Base-by-base conservation (phyloP, 345 rosid genomes). In the Clausena lansium region DNA sequence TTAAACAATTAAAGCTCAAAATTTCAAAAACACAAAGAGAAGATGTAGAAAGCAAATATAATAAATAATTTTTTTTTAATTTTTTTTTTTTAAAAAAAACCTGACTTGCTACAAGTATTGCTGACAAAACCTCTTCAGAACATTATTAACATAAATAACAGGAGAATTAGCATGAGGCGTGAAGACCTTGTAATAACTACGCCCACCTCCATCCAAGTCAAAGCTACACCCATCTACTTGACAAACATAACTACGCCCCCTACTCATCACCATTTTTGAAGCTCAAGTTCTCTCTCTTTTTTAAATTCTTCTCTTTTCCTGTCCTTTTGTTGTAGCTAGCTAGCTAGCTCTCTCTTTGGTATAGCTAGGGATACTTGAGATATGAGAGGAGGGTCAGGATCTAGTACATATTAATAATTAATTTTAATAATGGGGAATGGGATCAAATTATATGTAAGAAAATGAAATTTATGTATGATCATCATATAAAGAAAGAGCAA, bases 151-250 rank as follows among this genome's bases (percentile, higher is more conserved):
- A 20, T 60, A 67, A 47, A 77, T 78, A n/a, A 61, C 33, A 22
- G 76, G 50, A 14, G 47, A 75, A 72, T 82, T 74, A 1, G 79
- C 74, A n/a, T 82, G 81, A 30, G 24, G 9, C 38, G 63, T 73
- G 17, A 77, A 78, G 74, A 82, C 77, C 77, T 65, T 67, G 60
- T 75, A 78, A 30, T 78, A 78, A 17, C 38, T 15, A 17, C 57
- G 32, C 76, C 75, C 75, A 8, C 77, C 76, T 38, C 27, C 54
- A 6, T 33, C 39, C 33, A 75, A 65, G 63, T 78, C 68, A 13
- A n/a, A 30, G 38, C 28, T 41, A 25, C 81, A 82, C 25, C 76
- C 81, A 77, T 77, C 75, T 30, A 66, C 84, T 64, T 82, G 81
- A 65, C 77, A 78, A 41, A 27, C 55, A 15, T 50, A 50, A 15